Conservation (phyloP, 2,329 filamentous ascomycete genomes). For the Aspergillus calidoustus region DNA sequence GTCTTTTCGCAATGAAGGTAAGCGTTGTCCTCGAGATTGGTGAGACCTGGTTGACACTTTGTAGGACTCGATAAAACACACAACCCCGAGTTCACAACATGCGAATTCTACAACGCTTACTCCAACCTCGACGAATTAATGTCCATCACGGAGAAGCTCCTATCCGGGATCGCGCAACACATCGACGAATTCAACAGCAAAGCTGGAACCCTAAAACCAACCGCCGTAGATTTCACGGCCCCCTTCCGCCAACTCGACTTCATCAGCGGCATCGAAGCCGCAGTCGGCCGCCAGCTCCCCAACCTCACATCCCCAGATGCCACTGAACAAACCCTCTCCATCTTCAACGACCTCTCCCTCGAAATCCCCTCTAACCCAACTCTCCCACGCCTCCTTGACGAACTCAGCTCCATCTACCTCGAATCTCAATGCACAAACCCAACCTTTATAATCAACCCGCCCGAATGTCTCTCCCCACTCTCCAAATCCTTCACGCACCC, state of each 20-base stretch:
- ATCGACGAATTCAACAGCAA: conserved; percentile 50
- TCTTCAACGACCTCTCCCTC: conserved; percentile 59
- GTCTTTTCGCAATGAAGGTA: conserved; percentile 89
- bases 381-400: conserved; percentile 76
- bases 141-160: conserved; percentile 71
- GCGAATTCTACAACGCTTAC: conserved; percentile 93
- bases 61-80: conserved; percentile 78
- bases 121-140: conserved; percentile 77
- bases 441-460: conserved; percentile 87
- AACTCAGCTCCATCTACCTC: conserved; percentile 74
- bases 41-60: not conserved
- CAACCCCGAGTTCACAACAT: conserved; percentile 96
- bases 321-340: conserved; percentile 58
- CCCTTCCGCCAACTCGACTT: conserved; percentile 75
- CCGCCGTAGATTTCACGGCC: conserved; percentile 61
- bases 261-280: conserved; percentile 74
- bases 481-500: conserved; percentile 82
- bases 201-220: conserved; percentile 51
- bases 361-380: conserved; percentile 58
- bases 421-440: conserved; percentile 75
- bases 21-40: not conserved
- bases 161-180: conserved; percentile 63
- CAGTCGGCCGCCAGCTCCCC: conserved; percentile 68
- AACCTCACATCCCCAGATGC: conserved; percentile 62
- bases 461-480: conserved; percentile 86